A percentile compares a stretch with the other conserved stretches of the same genome.
phyloP scores from a whole-genome alignment of 2,329 filamentous ascomycete species.

The Aspergillus carbonarius region DNA sequence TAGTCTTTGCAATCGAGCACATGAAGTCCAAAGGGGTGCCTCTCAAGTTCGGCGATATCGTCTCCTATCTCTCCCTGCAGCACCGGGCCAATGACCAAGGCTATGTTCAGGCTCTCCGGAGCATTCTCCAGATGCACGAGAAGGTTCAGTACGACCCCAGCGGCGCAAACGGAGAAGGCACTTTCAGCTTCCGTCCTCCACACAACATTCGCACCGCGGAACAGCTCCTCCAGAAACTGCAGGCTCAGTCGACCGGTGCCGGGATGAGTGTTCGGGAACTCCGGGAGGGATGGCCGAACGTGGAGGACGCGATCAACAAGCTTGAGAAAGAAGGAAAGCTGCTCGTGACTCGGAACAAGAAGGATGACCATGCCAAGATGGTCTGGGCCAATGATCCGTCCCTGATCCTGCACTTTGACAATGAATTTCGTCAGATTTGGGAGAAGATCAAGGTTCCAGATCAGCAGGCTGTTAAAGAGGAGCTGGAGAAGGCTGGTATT shows the following conservation, averaged over 20 bases:
- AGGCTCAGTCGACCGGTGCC: slow-evolving; percentile 75
- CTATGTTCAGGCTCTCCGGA: slow-evolving; percentile 62
- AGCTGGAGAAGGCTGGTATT: slow-evolving; percentile 73
- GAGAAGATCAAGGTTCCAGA: slow-evolving; percentile 74
- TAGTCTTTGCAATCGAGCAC: slow-evolving; percentile 82
- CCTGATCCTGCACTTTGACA: slow-evolving; percentile 71
- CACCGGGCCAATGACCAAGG: slow-evolving; percentile 58
- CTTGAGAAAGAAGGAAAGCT: slow-evolving; percentile 78
- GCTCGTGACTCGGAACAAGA: slow-evolving; percentile 85
- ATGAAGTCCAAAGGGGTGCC: slow-evolving; percentile 69
- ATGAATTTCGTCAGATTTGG: slow-evolving; percentile 83
- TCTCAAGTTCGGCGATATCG: slow-evolving; percentile 71
- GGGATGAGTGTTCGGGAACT: slow-evolving; percentile 84
- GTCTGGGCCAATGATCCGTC: slow-evolving; percentile 87
- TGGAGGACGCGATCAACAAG: slow-evolving; percentile 72
- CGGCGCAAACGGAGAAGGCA: slow-evolving; percentile 67
- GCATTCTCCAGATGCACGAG: slow-evolving; percentile 65
- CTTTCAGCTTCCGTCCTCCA: slow-evolving; percentile 79
- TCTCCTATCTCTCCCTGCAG: slow-evolving; percentile 75
- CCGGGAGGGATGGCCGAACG: slow-evolving; percentile 92
- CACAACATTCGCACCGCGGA: slow-evolving; percentile 78
- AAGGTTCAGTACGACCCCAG: slow-evolving; percentile 59
- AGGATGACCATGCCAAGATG: slow-evolving; percentile 81
- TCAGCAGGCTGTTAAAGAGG: slow-evolving; percentile 72
- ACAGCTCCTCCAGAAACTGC: slow-evolving; percentile 76